A percentile compares a stretch with the other conserved stretches of the same genome.
Evolutionary conservation across 257 asterid species (phyloP).

Genomic region (Solanum verrucosum): DNA sequence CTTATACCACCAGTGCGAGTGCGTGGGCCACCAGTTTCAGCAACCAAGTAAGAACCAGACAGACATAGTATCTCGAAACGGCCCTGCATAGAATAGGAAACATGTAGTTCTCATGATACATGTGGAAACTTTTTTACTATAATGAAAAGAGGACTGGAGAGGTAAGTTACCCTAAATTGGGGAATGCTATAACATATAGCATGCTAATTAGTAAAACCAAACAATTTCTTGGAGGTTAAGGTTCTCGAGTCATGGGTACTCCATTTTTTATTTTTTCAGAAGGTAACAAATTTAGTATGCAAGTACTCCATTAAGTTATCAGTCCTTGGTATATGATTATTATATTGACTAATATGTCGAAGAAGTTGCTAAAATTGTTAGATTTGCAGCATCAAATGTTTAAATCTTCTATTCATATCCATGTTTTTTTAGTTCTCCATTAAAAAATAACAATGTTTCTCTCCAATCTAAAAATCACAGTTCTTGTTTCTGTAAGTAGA

Average conservation of each 20-base stretch:
- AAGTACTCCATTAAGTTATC: neutral
- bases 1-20: conserved; percentile 60
- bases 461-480: neutral
- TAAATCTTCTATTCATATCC: neutral
- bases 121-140: neutral
- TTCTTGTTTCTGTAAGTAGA: neutral
- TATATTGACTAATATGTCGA: neutral
- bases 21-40: conserved; percentile 53
- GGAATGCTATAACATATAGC: neutral
- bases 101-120: neutral
- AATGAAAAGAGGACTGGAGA: neutral
- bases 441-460: neutral
- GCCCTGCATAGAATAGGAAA: conserved; percentile 30
- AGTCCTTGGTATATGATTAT: neutral
- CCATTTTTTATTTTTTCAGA: too few species aligned
- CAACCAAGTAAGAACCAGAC: conserved; percentile 59
- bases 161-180: neutral
- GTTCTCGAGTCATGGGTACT: neutral
- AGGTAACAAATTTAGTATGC: neutral
- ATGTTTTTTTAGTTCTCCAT: neutral
- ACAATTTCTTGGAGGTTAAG: neutral
- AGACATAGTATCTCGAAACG: conserved; percentile 53
- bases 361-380: neutral
- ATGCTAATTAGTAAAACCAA: neutral
- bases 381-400: neutral